Base-by-base conservation (phyloP, 2,329 filamentous ascomycete genomes). In the Didymellaceae sp. region DNA sequence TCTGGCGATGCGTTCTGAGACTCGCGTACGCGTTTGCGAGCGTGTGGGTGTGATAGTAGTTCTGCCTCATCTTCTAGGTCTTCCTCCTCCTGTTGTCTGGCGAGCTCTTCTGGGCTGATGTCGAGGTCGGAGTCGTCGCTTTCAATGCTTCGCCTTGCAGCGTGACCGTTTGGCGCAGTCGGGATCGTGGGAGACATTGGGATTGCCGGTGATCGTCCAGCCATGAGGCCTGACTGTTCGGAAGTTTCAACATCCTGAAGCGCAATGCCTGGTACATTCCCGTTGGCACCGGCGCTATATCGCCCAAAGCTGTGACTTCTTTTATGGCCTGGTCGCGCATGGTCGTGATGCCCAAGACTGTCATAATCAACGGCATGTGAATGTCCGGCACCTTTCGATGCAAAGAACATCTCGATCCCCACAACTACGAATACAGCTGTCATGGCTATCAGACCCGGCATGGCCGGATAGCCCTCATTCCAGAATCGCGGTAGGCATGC, bases 351-450 rank as follows among this genome's bases (percentile, higher is more conserved):
- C 25, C 62, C 59, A 37, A 74, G 57, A 2, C 75, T 75, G 54
- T 82, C 78, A 55, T 81, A 82, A 52, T 81, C 80, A 24, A 72
- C 77, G 10, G 76, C 74, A 65, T 86, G 84, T 38, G 80, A 77
- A 66, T 86, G 84, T 13, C 78, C 78, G 7, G 83, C 84, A 5
- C 85, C 85, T 66, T 82, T 81, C 44, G 87, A 88, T 0, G 91
- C 91, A 61, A 97, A 86, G 70, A 91, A 91, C 76, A 94, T 96
- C 73, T 97, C 93, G 43, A 97, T 82, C 2, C 85, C 83, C 6
- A 96, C 90, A 3, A 97, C 91, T 4, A 89, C 77, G 52, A 77
- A 75, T 16, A 76, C 73, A 0, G 73, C 63, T 4, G 60, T 59
- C 72, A 75, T 75, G 37, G 72, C 72, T 40, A 75, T 67, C 6